These are phyloP conservation scores for Exophiala spinifera DNA, from an alignment of 2,329 filamentous ascomycete species.

Conservation along the genomic window DNA sequence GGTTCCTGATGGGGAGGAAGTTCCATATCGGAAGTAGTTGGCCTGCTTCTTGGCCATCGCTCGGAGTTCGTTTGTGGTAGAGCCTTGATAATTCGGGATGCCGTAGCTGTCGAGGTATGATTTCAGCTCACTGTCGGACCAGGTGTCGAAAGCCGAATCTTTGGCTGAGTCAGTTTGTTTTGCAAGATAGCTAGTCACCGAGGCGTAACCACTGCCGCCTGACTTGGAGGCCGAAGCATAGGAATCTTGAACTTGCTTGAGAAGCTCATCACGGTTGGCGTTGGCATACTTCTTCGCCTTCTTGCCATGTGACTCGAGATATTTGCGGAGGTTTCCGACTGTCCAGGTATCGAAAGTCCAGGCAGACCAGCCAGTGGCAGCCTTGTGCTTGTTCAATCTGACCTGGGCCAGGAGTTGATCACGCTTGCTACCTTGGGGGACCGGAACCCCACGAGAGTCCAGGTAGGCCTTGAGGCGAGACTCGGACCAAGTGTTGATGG, in stretches of 20 bases:
- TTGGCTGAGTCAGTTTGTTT: conserved; percentile 65
- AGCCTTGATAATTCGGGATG: conserved; percentile 64
- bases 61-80: conserved; percentile 65
- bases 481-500: conserved; percentile 65
- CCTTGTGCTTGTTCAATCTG: conserved; percentile 70
- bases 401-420: conserved; percentile 73
- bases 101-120: conserved; percentile 77
- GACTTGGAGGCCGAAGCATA: conserved; percentile 48
- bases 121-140: conserved; percentile 71
- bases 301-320: conserved; percentile 47
- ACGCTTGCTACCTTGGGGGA: conserved; percentile 67
- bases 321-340: conserved; percentile 64
- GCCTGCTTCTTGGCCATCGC: conserved; percentile 69
- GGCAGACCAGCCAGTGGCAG: conserved; percentile 62
- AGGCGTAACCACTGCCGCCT: conserved; percentile 52
- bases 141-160: conserved; percentile 65
- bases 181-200: conserved; percentile 67
- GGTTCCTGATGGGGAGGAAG: conserved; percentile 62
- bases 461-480: conserved; percentile 75
- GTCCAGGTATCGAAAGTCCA: conserved; percentile 81
- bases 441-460: conserved; percentile 71
- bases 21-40: conserved; percentile 75
- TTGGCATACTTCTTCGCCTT: conserved; percentile 61
- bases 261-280: conserved; percentile 69
- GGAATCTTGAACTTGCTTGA: conserved; percentile 53